phyloP scores from a whole-genome alignment of 2,329 filamentous ascomycete genomes.

The Ophiostoma montium region DNA sequence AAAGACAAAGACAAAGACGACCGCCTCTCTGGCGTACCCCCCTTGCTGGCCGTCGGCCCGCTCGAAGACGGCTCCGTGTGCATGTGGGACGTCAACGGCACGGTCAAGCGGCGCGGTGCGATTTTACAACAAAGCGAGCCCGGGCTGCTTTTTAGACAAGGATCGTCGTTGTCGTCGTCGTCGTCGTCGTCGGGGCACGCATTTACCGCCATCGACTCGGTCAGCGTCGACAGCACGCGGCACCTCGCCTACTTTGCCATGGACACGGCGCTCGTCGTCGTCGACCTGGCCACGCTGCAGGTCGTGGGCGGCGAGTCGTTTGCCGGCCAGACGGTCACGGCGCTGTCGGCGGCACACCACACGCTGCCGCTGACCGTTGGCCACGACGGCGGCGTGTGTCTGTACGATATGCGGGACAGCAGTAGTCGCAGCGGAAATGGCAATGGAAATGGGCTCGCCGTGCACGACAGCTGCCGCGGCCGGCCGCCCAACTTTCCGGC shows the following conservation, averaged over 20 bases:
- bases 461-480: constrained; percentile 12
- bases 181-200: constrained; percentile 29
- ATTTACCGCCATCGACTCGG: constrained; percentile 48
- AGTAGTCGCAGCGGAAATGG: no score
- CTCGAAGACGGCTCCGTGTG: constrained; percentile 80
- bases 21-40: background rate
- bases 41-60: constrained; percentile 52
- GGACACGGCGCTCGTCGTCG: constrained; percentile 56
- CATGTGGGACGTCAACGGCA: constrained; percentile 63
- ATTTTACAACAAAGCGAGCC: constrained; percentile 52
- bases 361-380: constrained; percentile 68
- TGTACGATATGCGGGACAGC: constrained; percentile 62
- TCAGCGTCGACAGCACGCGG: constrained; percentile 57
- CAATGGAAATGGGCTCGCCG: no score
- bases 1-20: no score
- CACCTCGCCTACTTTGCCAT: constrained; percentile 68
- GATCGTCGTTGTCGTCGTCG: no score
- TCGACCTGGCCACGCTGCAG: constrained; percentile 62
- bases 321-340: constrained; percentile 75
- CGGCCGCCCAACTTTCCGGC: constrained; percentile 60
- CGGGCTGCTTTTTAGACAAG: constrained; percentile 48
- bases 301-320: constrained; percentile 57
- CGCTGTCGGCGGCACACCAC: constrained; percentile 55
- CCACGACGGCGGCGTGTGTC: constrained; percentile 65
- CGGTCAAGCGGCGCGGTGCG: constrained; percentile 38